phyloP scores from a whole-genome alignment of 805 yeast species.

The Cyberlindnera euphorbiiphila region DNA sequence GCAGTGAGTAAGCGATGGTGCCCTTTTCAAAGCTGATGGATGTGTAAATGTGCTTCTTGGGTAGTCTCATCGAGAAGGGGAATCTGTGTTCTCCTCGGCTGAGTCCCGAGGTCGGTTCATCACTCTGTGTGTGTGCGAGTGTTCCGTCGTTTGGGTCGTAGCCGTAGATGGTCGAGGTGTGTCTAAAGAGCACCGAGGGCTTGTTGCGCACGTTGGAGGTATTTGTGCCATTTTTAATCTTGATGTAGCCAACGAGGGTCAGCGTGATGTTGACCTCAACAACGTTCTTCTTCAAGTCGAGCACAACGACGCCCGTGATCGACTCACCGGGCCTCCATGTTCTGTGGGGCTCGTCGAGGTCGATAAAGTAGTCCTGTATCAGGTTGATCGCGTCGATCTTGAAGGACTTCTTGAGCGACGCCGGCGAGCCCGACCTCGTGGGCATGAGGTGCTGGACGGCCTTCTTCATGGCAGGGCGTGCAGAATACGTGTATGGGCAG shows the following conservation, averaged over 20 bases:
- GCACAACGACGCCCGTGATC: conserved; percentile 58
- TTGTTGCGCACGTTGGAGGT: conserved; percentile 51
- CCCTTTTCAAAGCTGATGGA: conserved; percentile 83
- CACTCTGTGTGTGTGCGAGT: conserved; percentile 3
- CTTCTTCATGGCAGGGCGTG: conserved; percentile 22
- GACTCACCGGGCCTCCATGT: conserved; percentile 79
- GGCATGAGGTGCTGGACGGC: conserved; percentile 28
- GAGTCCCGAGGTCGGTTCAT: conserved; percentile 39
- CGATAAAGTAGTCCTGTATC: conserved; percentile 64
- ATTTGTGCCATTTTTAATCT: conserved; percentile 45
- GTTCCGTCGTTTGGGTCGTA: conserved; percentile 23
- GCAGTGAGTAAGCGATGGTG: conserved; percentile 62
- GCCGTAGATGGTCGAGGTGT: conserved; percentile 58
- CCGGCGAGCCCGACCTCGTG: conserved; percentile 17
- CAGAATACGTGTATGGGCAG: too few species aligned
- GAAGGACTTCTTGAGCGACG: conserved; percentile 23
- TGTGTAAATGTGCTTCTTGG: conserved; percentile 66
- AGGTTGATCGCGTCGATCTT: conserved; percentile 31
- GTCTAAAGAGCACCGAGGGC: conserved; percentile 52
- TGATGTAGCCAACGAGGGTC: conserved; percentile 53
- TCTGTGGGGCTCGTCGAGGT: conserved; percentile 70
- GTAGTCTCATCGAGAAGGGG: conserved; percentile 81
- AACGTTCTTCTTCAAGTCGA: conserved; percentile 52
- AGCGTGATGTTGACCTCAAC: conserved; percentile 51
- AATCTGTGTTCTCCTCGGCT: conserved; percentile 82